Evolutionary conservation across 2,329 filamentous ascomycete genomes (phyloP).

Genomic region (Cercospora sesami): DNA sequence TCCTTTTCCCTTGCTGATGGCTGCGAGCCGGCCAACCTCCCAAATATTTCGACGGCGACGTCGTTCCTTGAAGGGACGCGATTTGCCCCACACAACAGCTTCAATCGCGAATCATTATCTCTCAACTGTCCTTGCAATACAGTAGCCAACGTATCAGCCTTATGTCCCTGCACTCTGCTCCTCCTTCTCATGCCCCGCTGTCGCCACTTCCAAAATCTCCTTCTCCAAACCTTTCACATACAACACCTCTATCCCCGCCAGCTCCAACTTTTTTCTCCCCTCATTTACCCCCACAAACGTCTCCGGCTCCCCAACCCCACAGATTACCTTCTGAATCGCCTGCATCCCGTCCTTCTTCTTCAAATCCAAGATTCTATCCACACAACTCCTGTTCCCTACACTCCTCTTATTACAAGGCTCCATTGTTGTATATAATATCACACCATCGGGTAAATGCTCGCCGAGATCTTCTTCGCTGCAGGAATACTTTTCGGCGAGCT

Average conservation of each 20-base stretch:
- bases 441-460: slow-evolving; percentile 53
- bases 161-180: not conserved
- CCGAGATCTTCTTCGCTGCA: slow-evolving; percentile 57
- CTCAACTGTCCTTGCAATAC: not conserved
- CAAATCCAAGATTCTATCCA: slow-evolving; percentile 69
- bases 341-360: slow-evolving; percentile 49
- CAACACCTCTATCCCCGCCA: slow-evolving; percentile 71
- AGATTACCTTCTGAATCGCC: slow-evolving; percentile 74
- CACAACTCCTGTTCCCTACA: slow-evolving; percentile 74
- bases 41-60: not conserved
- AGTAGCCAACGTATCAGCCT: not conserved
- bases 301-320: slow-evolving; percentile 84
- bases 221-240: slow-evolving; percentile 73
- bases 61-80: not conserved
- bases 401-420: slow-evolving; percentile 76
- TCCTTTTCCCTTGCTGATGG: not conserved
- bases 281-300: slow-evolving; percentile 84
- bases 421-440: slow-evolving; percentile 85
- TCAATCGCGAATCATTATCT: not conserved
- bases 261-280: slow-evolving; percentile 68
- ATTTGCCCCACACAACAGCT: not conserved
- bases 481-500: slow-evolving; percentile 53
- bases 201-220: slow-evolving; percentile 79
- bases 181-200: slow-evolving; percentile 65
- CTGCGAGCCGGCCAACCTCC: not conserved